Conservation (phyloP, 352 stramenopile genomes). For the Pythium sukuiense region DNA sequence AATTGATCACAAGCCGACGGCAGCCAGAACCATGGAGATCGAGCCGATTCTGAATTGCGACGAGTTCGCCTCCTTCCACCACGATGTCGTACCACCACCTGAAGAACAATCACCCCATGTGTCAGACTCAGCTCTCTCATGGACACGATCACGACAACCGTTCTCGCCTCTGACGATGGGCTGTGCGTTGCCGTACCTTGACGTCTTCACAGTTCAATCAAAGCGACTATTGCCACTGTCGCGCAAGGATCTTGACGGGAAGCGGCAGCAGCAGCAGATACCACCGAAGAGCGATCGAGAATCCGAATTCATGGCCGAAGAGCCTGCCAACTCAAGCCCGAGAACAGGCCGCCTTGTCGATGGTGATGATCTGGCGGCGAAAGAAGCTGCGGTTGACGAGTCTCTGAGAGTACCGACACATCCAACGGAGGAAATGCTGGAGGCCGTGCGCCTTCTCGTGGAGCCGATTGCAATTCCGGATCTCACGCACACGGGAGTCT, state of each 20-base stretch:
- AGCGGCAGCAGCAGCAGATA: neutral
- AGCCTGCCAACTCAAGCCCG: neutral
- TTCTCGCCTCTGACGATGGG: slow-evolving; percentile 26
- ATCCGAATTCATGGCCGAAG: neutral
- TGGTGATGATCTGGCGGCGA: neutral
- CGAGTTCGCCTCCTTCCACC: neutral
- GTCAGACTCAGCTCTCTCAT: neutral
- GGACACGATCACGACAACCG: slow-evolving; percentile 3
- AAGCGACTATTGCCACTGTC: slow-evolving; percentile 45
- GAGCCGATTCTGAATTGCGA: neutral
- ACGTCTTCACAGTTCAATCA: slow-evolving; percentile 66
- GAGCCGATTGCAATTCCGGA: slow-evolving; percentile 65
- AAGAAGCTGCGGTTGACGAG: neutral
- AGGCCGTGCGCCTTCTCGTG: slow-evolving; percentile 41
- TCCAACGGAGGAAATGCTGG: slow-evolving; percentile 38
- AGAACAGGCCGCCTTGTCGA: neutral
- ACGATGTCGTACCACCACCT: neutral
- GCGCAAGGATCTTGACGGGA: slow-evolving; percentile 34
- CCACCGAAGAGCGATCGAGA: neutral
- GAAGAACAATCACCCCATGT: neutral
- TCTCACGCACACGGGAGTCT: slow-evolving; percentile 55
- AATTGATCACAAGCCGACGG: neutral
- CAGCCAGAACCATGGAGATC: neutral
- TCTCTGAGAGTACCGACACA: neutral
- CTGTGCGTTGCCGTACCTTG: slow-evolving; percentile 49